Base-by-base conservation (phyloP, 179 eudicot genomes). In the Corrigiola litoralis region DNA sequence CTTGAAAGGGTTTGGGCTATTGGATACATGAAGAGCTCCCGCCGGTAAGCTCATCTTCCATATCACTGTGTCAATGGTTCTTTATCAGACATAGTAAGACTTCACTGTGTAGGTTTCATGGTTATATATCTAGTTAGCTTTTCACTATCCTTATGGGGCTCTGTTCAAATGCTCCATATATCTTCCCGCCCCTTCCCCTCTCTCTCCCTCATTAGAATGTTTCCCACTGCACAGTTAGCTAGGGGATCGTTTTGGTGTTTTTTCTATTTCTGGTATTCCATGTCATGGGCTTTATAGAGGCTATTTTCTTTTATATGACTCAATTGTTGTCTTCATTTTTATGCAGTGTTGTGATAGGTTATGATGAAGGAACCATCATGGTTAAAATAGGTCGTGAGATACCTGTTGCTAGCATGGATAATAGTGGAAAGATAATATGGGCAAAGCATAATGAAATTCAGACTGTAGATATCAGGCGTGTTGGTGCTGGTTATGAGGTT, bases 1-100 rank as follows among this genome's bases (percentile, higher is more conserved):
- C 90, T 90, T 60, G 98, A 87, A 83, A 87, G 98, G 77, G 98
- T 92, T 68, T 92, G 98, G 98, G 87, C 98, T 53, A 76, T 92
- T 63, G 95, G 92, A 63, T 85, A 75, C 76, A 82, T 89, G 80
- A 92, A 82, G 78, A 73, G 96, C 66, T 87, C 96, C 50, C 94
- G 87, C 1, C 76, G 88, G 90, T 81, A 80, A 76, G 81, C 49
- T 69, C 47, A 48, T 65, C 6, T n/a, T 6, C 50, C 18, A 48
- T 27, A 16, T 4, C 48, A 17, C 49, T 69, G 10, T 5, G 13
- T 57, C 54, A 20, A 21, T 46, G 6, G 55, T 4, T 33, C 18
- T 52, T 67, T 12, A 47, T 7, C 12, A 18, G 38, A 38, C 11
- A 21, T 33, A 42, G 47, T 17, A 27, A 29, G 49, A 55, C 42